Base-by-base conservation (phyloP, 2,329 filamentous ascomycete species). In the Dryadomyces quercus-mongolicae region DNA sequence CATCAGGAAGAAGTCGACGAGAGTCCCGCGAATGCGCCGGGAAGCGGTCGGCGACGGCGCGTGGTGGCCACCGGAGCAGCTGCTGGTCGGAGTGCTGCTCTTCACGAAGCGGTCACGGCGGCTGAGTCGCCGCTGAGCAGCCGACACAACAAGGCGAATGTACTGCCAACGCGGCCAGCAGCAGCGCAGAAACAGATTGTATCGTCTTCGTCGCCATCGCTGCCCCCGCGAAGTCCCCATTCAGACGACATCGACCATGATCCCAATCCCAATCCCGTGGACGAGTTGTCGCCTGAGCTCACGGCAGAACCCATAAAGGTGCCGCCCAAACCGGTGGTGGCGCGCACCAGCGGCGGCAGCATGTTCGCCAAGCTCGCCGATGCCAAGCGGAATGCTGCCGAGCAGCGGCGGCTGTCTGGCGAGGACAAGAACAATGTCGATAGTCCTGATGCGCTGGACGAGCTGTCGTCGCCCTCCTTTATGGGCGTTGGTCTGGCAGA, bases 21-120 rank as follows among this genome's bases (percentile, higher is more conserved):
- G 60, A 81, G 77, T 54, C 79, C 80, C 0, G 66, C 60, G 9
- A 64, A 76, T 58, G 77, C 77, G 15, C 79, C 78, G 1, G 79
- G 78, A 2, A 81, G 77, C 58, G 79, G 78, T 1, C 71, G 70
- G 9, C 67, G 77, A 50, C 70, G 72, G 25, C 68, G 63, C 3
- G 62, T 76, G 15, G 65, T 63, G 15, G 61, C 66, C 9, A 66
- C 66, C 8, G 66, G 64, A 38, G 67, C 65, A 0, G 66, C 66
- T 1, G 56, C 71, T 8, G 68, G 66, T 1, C 60, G 62, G 3
- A 61, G 59, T 0, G 56, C 59, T 0, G 68, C 69, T n/a, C 61
- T 80, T 16, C 71, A 75, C 47, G 65, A 69, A 53, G 64, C 70
- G 0, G 53, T 75, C 68, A 66, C 13, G 40, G 34, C 25, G n/a